phyloP scores from a whole-genome alignment of 2,329 filamentous ascomycete species.

The Hymenoscyphus linearis region DNA sequence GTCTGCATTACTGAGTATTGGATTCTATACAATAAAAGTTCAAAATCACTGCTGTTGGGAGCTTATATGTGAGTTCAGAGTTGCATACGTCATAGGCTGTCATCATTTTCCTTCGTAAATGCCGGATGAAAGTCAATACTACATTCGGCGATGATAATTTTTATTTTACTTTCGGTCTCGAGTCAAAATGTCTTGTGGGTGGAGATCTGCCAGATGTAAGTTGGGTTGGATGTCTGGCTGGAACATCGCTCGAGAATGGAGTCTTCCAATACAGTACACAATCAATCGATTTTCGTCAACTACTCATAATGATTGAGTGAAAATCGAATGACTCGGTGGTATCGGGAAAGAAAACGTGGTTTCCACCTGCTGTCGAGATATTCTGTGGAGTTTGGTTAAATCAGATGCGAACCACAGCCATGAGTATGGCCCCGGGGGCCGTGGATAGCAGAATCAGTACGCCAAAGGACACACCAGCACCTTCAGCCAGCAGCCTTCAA shows the following conservation, averaged over 20 bases:
- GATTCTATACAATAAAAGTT: no score
- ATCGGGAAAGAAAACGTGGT: not conserved
- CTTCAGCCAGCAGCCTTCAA: slow-evolving; percentile 16
- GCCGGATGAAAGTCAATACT: not conserved
- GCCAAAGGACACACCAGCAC: not conserved
- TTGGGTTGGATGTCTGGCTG: no score
- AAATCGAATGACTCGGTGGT: not conserved
- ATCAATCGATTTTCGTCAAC: no score
- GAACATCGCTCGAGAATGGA: no score
- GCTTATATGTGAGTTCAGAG: no score
- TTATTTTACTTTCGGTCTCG: not conserved
- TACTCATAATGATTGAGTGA: no score
- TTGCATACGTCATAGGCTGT: no score
- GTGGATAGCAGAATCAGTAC: not conserved
- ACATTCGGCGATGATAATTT: no score
- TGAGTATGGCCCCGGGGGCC: not conserved
- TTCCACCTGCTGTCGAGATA: not conserved
- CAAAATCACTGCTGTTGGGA: no score
- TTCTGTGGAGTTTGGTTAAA: not conserved
- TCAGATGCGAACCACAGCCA: not conserved
- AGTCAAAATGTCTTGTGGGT: not conserved
- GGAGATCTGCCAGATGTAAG: not conserved
- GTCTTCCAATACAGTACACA: no score
- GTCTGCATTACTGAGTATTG: no score
- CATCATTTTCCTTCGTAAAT: no score